Percentiles rank a stretch among this genome's conserved stretches.
phyloP scores from a whole-genome alignment of 2,329 filamentous ascomycete species.

The Alternaria alternata region DNA sequence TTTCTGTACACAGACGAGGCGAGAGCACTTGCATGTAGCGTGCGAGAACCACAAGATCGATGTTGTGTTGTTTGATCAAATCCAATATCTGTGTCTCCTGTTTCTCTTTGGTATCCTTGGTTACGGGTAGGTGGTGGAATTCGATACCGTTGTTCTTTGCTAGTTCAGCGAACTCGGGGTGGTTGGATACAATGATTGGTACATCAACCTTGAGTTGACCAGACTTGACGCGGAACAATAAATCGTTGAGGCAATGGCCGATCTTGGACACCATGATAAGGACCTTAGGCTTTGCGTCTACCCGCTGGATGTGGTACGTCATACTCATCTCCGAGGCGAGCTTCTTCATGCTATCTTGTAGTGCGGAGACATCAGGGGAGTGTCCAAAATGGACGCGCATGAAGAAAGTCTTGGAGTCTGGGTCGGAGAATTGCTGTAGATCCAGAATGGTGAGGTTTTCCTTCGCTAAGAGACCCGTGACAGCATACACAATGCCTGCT shows the following conservation, averaged over 20 bases:
- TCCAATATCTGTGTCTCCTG: conserved; percentile 77
- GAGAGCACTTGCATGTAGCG: conserved; percentile 90
- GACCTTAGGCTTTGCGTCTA: conserved; percentile 74
- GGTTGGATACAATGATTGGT: conserved; percentile 82
- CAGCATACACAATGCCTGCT: conserved; percentile 83
- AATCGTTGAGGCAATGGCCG: conserved; percentile 83
- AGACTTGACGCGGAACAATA: conserved; percentile 80
- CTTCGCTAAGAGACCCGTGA: conserved; percentile 77
- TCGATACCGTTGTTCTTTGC: conserved; percentile 77
- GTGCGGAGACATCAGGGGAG: conserved; percentile 53
- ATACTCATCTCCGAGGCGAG: conserved; percentile 72
- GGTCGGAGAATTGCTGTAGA: conserved; percentile 84
- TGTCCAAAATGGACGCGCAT: conserved; percentile 87
- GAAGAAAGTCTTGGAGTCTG: conserved; percentile 78
- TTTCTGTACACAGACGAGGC: conserved; percentile 75
- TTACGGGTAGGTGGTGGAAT: conserved; percentile 83
- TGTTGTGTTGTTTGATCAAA: conserved; percentile 71
- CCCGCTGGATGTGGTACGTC: conserved; percentile 75
- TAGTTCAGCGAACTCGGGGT: conserved; percentile 74
- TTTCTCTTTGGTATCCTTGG: conserved; percentile 75
- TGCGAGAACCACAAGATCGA: conserved; percentile 82
- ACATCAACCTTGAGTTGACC: conserved; percentile 78
- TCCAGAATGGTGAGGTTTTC: conserved; percentile 83
- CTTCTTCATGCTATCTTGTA: conserved; percentile 65
- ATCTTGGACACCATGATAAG: conserved; percentile 92